A percentile compares a stretch with the other conserved stretches of the same genome.
phyloP scores from a whole-genome alignment of 257 asterid genomes.

The Mentha longifolia region DNA sequence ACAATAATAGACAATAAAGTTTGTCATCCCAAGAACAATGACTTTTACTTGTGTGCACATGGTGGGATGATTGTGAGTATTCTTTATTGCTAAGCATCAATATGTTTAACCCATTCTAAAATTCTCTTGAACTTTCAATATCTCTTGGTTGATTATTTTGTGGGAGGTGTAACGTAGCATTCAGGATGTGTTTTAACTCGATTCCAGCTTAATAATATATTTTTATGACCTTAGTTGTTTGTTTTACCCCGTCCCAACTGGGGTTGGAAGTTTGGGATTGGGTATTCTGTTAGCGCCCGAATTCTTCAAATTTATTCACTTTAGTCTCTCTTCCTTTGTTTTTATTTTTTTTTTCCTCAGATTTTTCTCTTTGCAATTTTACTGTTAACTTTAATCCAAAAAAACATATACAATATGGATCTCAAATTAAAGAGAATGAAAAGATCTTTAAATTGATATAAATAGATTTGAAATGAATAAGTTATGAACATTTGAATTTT shows the following conservation, averaged over 20 bases:
- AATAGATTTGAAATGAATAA: too few relatives aligned
- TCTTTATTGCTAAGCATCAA: not conserved
- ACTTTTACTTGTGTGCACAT: slow-evolving; percentile 81
- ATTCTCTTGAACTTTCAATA: not conserved
- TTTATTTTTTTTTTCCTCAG: too few relatives aligned
- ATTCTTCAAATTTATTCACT: too few relatives aligned
- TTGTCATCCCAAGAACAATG: slow-evolving; percentile 76
- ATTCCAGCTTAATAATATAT: not conserved
- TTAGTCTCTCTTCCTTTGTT: too few relatives aligned
- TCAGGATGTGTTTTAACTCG: not conserved
- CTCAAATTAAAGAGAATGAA: too few relatives aligned
- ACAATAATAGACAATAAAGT: slow-evolving; percentile 72
- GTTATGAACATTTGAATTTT: too few relatives aligned
- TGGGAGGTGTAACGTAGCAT: not conserved
- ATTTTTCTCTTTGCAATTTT: too few relatives aligned
- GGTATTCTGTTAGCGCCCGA: not conserved
- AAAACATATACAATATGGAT: too few relatives aligned
- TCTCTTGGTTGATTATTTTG: not conserved
- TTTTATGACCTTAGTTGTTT: slow-evolving; percentile 33
- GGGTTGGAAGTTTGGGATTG: slow-evolving; percentile 33
- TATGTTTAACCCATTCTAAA: not conserved
- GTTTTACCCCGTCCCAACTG: slow-evolving; percentile 61
- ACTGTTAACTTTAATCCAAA: too few relatives aligned
- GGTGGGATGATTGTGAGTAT: slow-evolving; percentile 75
- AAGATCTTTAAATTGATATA: too few relatives aligned